Evolutionary conservation across 306 rosid genomes (phyloP), one percentile per base, ranked within the genome.

Genomic region (Luffa aegyptiaca): DNA sequence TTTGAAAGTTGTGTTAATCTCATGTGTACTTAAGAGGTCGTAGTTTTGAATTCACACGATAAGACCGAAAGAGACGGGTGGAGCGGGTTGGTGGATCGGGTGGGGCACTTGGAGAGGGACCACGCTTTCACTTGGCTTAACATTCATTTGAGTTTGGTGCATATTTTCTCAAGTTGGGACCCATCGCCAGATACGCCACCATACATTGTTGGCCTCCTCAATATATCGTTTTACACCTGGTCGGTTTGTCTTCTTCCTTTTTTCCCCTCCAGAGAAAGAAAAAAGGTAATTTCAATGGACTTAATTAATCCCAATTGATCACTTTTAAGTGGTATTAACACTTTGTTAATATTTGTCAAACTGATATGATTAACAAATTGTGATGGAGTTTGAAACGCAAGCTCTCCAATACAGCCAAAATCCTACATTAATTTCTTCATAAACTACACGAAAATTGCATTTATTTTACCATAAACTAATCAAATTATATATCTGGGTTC

Each of bases 171-270:
- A 35, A 45, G 26, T 36, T 13, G 45, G 78, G 78, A 11, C 78
- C 78, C 78, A 14, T 57, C 44, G 78, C 78, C 61, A 73, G 61
- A 73, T 73, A 73, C 78, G 78, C 61, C 78, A 72, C 78, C 66
- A 53, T 36, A 17, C 10, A 55, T 53, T 76, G 64, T 76, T 76
- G 79, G 51, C 26, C 2, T 17, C 61, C n/a, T 21, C 6, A 26
- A 49, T 72, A 12, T 72, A 21, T 72, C 51, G 52, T 17, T 55
- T 56, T 76, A 53, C 79, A 76, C 66, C 66, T 76, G 79, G 79
- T 76, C 66, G 79, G 79, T 76, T 55, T 76, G 66, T 52, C 51
- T 73, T 71, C 44, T 46, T 45, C 44, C 48, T 39, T 39, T 66
- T 14, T 36, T 36, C 3, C n/a, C 20, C 46, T 18, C 4, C 36